Base-by-base conservation (phyloP, 208 protist species). In the Porcisia deanei region DNA sequence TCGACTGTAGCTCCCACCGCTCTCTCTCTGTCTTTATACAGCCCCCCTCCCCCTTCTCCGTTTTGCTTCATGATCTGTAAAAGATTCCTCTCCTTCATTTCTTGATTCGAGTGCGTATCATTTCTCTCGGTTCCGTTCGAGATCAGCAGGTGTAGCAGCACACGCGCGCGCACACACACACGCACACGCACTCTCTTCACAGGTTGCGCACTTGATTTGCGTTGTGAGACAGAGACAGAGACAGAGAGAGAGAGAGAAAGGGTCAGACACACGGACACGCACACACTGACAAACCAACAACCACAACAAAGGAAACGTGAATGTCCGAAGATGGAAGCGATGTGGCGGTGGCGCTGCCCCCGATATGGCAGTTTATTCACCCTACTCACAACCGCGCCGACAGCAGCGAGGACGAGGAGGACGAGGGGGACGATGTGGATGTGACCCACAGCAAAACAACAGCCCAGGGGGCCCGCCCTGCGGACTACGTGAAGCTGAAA, bases 321-420 rank as follows among this genome's bases (percentile, higher is more conserved):
- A 90, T 93, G 86, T 92, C 88, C 5, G 88, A 90, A 77, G 83
- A 83, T 71, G 89, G 82, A 37, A 87, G 81, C 39, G 84, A 93
- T 22, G 75, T 83, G 39, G 75, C 70, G 10, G 77, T 85, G 82
- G 86, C 93, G 82, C 80, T 93, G 47, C 89, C 92, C 16, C 82
- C 82, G 75, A 76, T 96, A 52, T 96, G 92, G 92, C 86, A 94
- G 81, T 90, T 86, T 68, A 88, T 96, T 30, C 92, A 94, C 75
- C 92, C 92, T 5, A 67, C 71, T 52, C 88, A 89, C 79, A 83
- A 83, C 71, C 61, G 73, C 8, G 57, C 58, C 2, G 79, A 84
- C 22, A 78, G 67, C 57, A 82, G 67, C 9, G 84, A 85, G 3
- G 88, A 90, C 7, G 85, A 84, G n/a, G 76, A 84, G 8, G 80